phyloP scores from a whole-genome alignment of 306 rosid species.

The Rosa rugosa region DNA sequence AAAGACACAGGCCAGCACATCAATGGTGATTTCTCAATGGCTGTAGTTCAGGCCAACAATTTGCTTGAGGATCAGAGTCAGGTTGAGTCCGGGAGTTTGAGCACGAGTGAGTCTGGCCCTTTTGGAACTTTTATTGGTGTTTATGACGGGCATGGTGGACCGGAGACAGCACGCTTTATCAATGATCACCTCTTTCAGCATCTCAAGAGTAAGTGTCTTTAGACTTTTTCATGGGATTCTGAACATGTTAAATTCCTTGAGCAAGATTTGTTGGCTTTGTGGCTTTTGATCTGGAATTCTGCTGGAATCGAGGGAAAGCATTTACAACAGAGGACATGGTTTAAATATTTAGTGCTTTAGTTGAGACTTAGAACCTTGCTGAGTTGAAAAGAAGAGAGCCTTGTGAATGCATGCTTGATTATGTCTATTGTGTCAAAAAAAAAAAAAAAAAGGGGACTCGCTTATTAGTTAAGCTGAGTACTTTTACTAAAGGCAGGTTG shows the following conservation, averaged over 20 bases:
- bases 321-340: neutral
- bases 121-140: constrained; percentile 52
- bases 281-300: neutral
- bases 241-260: neutral
- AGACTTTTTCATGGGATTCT: constrained; percentile 1
- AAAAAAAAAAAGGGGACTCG: neutral
- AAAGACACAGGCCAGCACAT: constrained; percentile 50
- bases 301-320: neutral
- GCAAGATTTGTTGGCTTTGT: neutral
- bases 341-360: neutral
- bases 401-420: neutral
- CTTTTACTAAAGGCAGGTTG: neutral
- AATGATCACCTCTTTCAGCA: constrained; percentile 53
- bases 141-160: constrained; percentile 59
- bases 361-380: neutral
- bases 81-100: constrained; percentile 51
- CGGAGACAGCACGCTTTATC: constrained; percentile 51
- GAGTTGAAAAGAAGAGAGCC: constrained; percentile 1
- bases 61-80: constrained; percentile 64
- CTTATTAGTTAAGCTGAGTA: neutral
- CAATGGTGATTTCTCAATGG: constrained; percentile 55
- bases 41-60: constrained; percentile 58
- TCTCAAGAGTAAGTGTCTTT: constrained; percentile 43
- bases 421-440: neutral
- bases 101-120: constrained; percentile 45